Base-by-base conservation (phyloP, 164 flowering plant species). In the Chimonanthus praecox region DNA sequence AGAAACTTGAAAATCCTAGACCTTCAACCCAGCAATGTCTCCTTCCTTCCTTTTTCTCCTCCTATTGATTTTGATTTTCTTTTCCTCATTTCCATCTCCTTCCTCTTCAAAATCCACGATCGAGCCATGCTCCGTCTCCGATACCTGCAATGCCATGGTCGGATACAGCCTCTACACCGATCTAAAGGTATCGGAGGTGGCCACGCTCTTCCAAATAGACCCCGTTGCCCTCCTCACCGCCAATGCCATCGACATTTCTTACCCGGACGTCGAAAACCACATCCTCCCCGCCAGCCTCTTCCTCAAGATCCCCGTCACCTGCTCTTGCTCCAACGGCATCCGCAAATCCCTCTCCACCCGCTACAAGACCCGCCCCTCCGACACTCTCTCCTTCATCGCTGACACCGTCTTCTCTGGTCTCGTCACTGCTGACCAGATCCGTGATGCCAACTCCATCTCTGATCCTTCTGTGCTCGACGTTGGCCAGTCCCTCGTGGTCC, bases 141-240 rank as follows among this genome's bases (percentile, higher is more conserved):
- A 90, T 71, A 66, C 94, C 16, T 95, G 99, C 88, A 82, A 84
- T 72, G 87, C 99, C 66, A 69, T 93, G 73, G 81, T 89, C 21
- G 97, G 92, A 6, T 95, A 95, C 91, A 88, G 90, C 0, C 89
- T 95, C 74, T 89, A 90, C 91, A 90, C 98, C 1, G 94, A 90
- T 84, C 92, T 93, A 77, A 95, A 95, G 76, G 97, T 95, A 75
- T 85, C 99, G 8, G 91, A 95, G 71, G 84, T 95, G 4, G 89
- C 97, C 4, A 67, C 94, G 47, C 97, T 91, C 80, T 95, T 95
- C 84, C 82, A 85, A 69, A 77, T 92, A 64, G 98, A 95, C 79
- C 90, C 98, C 48, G 74, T 92, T 48, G 58, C 92, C 8, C 87
- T 95, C 70, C 88, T 95, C 73, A 80, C 90, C 6, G 89, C 98